Percentiles rank a stretch among this genome's conserved stretches.
Evolutionary conservation across 805 yeast species (phyloP).

Genomic region (Sungouiozyma intestinalis): DNA sequence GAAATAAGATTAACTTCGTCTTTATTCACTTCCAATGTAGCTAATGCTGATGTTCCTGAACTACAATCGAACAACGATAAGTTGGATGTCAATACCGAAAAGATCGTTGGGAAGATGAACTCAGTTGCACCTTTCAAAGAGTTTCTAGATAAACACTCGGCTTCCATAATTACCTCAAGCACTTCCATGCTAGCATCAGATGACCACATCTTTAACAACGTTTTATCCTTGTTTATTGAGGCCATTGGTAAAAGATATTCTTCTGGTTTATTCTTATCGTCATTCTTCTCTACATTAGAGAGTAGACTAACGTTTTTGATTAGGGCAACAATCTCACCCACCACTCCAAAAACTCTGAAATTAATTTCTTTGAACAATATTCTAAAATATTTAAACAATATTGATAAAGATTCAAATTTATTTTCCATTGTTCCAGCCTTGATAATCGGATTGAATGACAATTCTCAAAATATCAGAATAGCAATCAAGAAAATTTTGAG

Average conservation of each 20-base stretch:
- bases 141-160: conserved; percentile 22
- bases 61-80: neutral
- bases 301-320: conserved; percentile 47
- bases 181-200: conserved; percentile 27
- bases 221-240: conserved; percentile 35
- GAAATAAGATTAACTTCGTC: conserved; percentile 66
- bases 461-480: conserved; percentile 40
- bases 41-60: conserved; percentile 26
- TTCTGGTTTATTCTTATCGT: conserved; percentile 26
- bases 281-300: conserved; percentile 32
- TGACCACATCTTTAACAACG: conserved; percentile 32
- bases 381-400: conserved; percentile 24
- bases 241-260: conserved; percentile 32
- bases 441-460: conserved; percentile 43
- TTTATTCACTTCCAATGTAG: conserved; percentile 27
- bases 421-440: conserved; percentile 52
- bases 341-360: conserved; percentile 50
- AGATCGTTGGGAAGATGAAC: conserved; percentile 16
- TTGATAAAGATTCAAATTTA: conserved; percentile 32
- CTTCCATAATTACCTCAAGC: conserved; percentile 20
- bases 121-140: conserved; percentile 22
- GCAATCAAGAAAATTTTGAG: conserved; percentile 32
- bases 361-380: conserved; percentile 37
- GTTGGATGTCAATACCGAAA: conserved; percentile 16
- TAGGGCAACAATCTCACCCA: conserved; percentile 45